Evolutionary conservation across 345 rosid species (phyloP), one percentile per base, ranked within the genome.

Genomic region (Camelina laxa): DNA sequence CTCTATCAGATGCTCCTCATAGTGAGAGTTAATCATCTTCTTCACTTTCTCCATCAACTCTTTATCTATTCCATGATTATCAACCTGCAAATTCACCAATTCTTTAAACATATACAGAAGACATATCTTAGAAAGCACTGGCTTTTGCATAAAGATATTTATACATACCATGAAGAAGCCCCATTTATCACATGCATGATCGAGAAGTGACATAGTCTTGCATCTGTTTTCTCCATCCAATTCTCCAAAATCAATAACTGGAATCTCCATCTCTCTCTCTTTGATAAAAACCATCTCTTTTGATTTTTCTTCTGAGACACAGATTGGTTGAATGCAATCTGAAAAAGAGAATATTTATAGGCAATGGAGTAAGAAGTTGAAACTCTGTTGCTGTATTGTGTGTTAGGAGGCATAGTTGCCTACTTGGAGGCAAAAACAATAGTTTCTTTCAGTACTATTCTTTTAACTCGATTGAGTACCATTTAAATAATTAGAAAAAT

Each of bases 121-220:
- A 53, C 22, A 57, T 60, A 51, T 44, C 38, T 20, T 41, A 48
- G 12, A 58, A 38, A 60, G 42, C 56, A 47, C 1, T 42, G 13
- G 42, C 31, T 22, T 57, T 13, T 57, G 58, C 33, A 74, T 57
- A 36, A 65, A 57, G 31, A 67, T 35, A 35, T 35, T 2, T 21
- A 45, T n/a, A 57, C 73, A 72, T 64, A 92, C 97, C 98, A 82
- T 86, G 76, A 91, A 87, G 84, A 83, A 91, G 21, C 98, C 97
- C 93, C 92, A 89, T 73, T 91, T 85, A 83, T 87, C 89, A 67
- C 97, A 91, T 65, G 96, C 98, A 74, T 89, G 82, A 22, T 89
- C 87, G 67, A 93, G 93, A 72, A 69, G 77, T 15, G 88, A 84
- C 95, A 89, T 82, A 11, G 86, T 85, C 65, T 85, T 78, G 86